Conservation (phyloP, 2,329 filamentous ascomycete species). For the Fusarium armeniacum region DNA sequence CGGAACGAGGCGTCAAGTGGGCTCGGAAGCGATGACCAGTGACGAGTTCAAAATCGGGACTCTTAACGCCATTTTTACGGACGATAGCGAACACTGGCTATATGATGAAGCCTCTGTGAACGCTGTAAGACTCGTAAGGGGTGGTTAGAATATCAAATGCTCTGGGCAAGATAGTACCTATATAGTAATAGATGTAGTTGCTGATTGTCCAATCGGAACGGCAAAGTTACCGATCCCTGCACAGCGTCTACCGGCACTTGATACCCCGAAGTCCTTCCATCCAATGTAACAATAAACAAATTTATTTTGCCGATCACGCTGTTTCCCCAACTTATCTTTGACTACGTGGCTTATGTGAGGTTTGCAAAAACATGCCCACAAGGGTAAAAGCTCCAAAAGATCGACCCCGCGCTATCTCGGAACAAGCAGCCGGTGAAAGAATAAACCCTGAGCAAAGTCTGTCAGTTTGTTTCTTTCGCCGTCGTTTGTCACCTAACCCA, state of each 20-base stretch:
- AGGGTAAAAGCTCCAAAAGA: not conserved
- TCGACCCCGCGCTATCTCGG: not conserved
- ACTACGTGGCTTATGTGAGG: conserved; percentile 7
- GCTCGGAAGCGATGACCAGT: not conserved
- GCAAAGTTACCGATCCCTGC: conserved; percentile 1
- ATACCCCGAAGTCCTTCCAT: not conserved
- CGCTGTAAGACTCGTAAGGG: too few species aligned
- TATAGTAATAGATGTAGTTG: not conserved
- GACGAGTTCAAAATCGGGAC: not conserved
- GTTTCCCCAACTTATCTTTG: conserved; percentile 5
- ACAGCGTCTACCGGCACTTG: not conserved
- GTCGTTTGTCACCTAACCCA: conserved; percentile 2
- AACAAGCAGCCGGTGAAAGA: not conserved
- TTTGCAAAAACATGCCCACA: conserved; percentile 6
- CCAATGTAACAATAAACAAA: not conserved
- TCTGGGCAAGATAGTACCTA: too few species aligned
- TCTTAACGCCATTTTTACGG: not conserved
- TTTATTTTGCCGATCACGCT: not conserved
- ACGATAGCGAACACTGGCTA: not conserved
- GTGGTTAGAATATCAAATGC: not conserved
- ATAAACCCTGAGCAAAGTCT: not conserved
- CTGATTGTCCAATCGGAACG: not conserved
- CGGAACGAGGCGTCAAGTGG: not conserved
- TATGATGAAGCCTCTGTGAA: not conserved
- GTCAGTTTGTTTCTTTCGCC: not conserved